Base-by-base conservation (phyloP, 2,329 filamentous ascomycete genomes). In the Penicillium sp. region DNA sequence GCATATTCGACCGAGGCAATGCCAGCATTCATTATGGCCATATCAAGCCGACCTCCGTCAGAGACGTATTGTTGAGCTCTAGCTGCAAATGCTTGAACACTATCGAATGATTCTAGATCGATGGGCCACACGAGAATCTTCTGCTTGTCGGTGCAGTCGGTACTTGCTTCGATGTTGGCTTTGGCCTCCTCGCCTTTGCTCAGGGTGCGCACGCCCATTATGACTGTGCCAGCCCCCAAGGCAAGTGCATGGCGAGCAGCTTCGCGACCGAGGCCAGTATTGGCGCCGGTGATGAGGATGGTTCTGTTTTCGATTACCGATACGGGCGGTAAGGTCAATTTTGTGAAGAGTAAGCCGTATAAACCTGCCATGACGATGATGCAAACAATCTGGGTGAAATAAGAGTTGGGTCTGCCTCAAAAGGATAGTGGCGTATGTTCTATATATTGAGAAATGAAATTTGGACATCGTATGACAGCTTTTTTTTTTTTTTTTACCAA, bases 71-170 rank as follows among this genome's bases (percentile, higher is more conserved):
- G 63, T 13, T 66, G 62, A n/a, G 65, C 71, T 13, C 67, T 61
- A 31, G 67, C 63, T 1, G 70, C 75, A 48, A 79, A 79, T 1
- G 63, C 65, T 43, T 69, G 68, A 3, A 81, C 75, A 16, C 68
- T 76, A 2, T 68, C 64, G 53, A 76, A 79, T 19, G 65, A 72
- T 6, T 62, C 53, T 31, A 81, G 70, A 62, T 82, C 79, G 3
- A 82, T 67, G 3, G 68, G 66, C 79, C 79, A 81, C 14, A 80
- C 79, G 58, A 79, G 72, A 39, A 80, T 63, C 3, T 75, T 69
- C 3, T 29, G 35, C 21, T 48, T 35, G 9, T 43, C 44, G 13
- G 31, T 41, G n/a, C 53, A 58, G 21, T 57, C 52, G 22, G 67
- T 68, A 6, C 66, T 67, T 1, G 71, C 75, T 9, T 63, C 45